Conservation (phyloP, 2,329 filamentous ascomycete species). For the Hypoxylon sp. region DNA sequence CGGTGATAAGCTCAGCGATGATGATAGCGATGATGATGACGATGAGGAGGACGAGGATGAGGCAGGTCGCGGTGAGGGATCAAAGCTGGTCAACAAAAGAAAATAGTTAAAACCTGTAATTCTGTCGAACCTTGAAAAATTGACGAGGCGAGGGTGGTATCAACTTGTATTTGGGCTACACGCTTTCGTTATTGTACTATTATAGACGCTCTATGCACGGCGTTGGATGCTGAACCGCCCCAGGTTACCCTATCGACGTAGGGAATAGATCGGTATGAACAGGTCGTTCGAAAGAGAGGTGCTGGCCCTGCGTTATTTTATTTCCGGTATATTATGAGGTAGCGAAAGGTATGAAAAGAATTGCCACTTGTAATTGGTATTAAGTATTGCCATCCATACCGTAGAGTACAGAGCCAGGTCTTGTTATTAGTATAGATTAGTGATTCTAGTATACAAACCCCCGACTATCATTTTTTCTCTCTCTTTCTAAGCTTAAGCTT, state of each 20-base stretch:
- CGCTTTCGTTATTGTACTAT: constrained; percentile 47
- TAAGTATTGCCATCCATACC: not conserved
- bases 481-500: not conserved
- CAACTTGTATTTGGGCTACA: constrained; percentile 33
- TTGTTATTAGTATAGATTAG: constrained; percentile 3
- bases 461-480: not conserved
- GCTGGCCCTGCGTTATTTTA: constrained; percentile 11
- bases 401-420: not conserved
- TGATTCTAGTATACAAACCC: constrained; percentile 1
- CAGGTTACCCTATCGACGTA: constrained; percentile 14
- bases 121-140: constrained; percentile 10
- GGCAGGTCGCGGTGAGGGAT: constrained; percentile 66
- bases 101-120: constrained; percentile 53
- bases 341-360: constrained; percentile 30
- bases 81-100: constrained; percentile 66
- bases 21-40: constrained; percentile 76
- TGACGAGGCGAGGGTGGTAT: constrained; percentile 25
- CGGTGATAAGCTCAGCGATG: constrained; percentile 85
- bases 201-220: constrained; percentile 46
- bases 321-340: constrained; percentile 21
- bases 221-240: constrained; percentile 47
- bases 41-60: constrained; percentile 84
- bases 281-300: constrained; percentile 23
- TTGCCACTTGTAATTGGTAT: constrained; percentile 11
- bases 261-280: constrained; percentile 30